phyloP scores from a whole-genome alignment of 768 basidiomycete species.

The Butyriboletus loyo region DNA sequence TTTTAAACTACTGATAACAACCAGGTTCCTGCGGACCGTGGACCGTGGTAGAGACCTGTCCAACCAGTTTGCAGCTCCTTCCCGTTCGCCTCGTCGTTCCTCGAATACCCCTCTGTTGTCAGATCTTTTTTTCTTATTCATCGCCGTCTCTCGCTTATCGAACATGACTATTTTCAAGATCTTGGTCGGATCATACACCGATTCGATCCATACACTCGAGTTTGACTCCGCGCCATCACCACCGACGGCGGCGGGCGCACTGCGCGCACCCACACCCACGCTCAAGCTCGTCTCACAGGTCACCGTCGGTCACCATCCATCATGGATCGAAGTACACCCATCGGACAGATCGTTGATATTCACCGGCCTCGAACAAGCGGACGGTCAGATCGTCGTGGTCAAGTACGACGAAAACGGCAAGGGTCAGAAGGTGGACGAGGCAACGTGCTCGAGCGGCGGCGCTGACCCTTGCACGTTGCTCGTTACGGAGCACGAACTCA shows the following conservation, averaged over 20 bases:
- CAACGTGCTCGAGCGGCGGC: conserved; percentile 48
- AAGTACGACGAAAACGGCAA: conserved; percentile 51
- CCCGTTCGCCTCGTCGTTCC: no score
- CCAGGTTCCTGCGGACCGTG: background rate
- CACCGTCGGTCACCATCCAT: conserved; percentile 60
- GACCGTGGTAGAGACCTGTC: background rate
- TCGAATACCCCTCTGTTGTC: background rate
- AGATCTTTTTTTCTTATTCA: background rate
- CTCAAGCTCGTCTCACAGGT: conserved; percentile 46
- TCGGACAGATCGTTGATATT: conserved; percentile 56
- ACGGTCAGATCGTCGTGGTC: conserved; percentile 63
- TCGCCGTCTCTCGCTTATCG: background rate
- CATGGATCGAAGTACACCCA: conserved; percentile 71
- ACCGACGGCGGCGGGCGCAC: no score
- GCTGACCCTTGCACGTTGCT: conserved; percentile 62
- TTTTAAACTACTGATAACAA: background rate
- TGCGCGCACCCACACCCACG: no score
- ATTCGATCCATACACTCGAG: conserved; percentile 56
- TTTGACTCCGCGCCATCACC: conserved; percentile 60
- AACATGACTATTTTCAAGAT: conserved; percentile 36
- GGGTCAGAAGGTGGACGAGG: conserved; percentile 42
- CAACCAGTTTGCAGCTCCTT: background rate
- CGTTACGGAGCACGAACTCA: conserved; percentile 53
- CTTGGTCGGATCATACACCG: conserved; percentile 63
- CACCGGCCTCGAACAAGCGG: conserved; percentile 60